Evolutionary conservation across 2,329 filamentous ascomycete genomes (phyloP).

Genomic region (Cercospora berteroae): DNA sequence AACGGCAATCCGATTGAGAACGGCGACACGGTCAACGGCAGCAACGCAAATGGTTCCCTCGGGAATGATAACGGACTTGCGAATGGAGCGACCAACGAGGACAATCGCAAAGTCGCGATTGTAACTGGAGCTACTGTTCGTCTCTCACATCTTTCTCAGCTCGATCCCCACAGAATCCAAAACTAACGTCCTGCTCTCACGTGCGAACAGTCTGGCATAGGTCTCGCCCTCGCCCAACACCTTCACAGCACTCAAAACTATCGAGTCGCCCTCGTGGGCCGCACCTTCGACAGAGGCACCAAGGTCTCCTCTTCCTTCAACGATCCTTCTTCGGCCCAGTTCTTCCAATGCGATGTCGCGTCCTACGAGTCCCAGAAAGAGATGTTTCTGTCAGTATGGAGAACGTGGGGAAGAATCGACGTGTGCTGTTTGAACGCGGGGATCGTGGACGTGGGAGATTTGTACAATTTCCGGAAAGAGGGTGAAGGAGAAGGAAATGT

Average conservation of each 20-base stretch:
- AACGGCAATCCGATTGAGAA: not conserved
- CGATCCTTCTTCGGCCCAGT: constrained; percentile 39
- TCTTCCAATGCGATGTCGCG: constrained; percentile 48
- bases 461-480: constrained; percentile 41
- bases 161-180: not conserved
- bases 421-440: constrained; percentile 53
- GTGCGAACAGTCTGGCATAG: constrained; percentile 48
- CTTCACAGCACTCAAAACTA: constrained; percentile 38
- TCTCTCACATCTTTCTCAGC: constrained; percentile 14
- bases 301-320: constrained; percentile 38
- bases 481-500: not conserved
- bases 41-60: not conserved
- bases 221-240: constrained; percentile 43
- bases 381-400: constrained; percentile 46
- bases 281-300: constrained; percentile 35
- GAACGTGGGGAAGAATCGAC: constrained; percentile 49
- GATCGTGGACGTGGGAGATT: constrained; percentile 47
- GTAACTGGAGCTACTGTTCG: constrained; percentile 45
- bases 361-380: constrained; percentile 47
- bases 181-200: not conserved
- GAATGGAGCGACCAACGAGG: not conserved
- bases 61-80: not conserved
- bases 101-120: constrained; percentile 39
- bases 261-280: constrained; percentile 43
- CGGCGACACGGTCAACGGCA: not conserved